Percentiles rank a stretch among this genome's conserved stretches.
Conservation (phyloP, 768 basidiomycete species). For the Tricholoma hemisulphureum region DNA sequence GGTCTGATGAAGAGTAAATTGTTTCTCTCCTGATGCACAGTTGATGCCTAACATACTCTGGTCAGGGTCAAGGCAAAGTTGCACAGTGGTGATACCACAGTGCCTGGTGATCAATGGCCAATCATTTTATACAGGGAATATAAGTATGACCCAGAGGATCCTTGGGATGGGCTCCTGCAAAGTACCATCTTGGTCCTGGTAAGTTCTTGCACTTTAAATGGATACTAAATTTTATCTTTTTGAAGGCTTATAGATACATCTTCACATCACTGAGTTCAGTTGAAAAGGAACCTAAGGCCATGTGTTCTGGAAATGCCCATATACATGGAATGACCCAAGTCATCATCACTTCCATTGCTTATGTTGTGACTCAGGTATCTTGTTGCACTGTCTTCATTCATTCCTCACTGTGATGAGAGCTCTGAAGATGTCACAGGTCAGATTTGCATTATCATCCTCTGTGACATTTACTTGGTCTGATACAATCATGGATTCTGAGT, state of each 20-base stretch:
- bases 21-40: neutral
- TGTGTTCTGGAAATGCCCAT: too few species aligned
- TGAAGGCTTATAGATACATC: slow-evolving; percentile 6
- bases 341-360: neutral
- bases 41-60: neutral
- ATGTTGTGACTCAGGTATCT: neutral
- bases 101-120: slow-evolving; percentile 20
- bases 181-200: slow-evolving; percentile 5
- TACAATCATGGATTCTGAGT: neutral
- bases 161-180: slow-evolving; percentile 1
- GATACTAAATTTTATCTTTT: neutral
- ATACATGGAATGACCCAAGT: too few species aligned
- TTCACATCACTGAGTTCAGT: slow-evolving; percentile 6
- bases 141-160: neutral
- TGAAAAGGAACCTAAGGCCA: too few species aligned
- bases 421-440: neutral
- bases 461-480: neutral
- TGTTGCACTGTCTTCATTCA: neutral
- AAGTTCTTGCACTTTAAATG: neutral
- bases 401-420: neutral
- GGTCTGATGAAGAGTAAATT: slow-evolving; percentile 6
- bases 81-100: slow-evolving; percentile 6
- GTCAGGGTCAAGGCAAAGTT: slow-evolving; percentile 5
- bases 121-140: slow-evolving; percentile 15
- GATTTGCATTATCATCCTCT: slow-evolving; percentile 2